Conservation (phyloP, 768 basidiomycete species). For the Austroboletus festivus region DNA sequence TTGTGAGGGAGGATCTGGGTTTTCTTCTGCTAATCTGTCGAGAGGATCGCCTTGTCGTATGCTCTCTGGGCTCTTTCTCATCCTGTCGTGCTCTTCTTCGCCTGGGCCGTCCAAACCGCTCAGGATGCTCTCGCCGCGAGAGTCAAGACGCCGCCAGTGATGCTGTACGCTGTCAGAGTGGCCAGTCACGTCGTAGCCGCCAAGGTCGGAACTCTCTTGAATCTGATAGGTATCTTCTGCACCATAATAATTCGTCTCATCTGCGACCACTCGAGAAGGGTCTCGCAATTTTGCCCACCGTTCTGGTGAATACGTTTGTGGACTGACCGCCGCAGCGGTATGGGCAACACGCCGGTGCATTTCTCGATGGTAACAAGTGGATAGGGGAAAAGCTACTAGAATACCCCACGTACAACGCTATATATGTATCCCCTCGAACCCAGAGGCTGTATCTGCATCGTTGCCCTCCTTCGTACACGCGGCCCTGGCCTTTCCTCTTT, state of each 20-base stretch:
- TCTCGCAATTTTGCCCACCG: conserved; percentile 16
- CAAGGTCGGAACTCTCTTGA: conserved; percentile 13
- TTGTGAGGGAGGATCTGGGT: conserved; percentile 9
- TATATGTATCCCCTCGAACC: conserved; percentile 25
- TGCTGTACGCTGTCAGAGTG: conserved; percentile 23
- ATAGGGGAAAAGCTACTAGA: conserved; percentile 1
- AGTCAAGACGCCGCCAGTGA: conserved; percentile 32
- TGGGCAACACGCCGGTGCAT: conserved; percentile 34
- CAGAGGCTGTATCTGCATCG: conserved; percentile 24
- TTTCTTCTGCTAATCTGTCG: conserved; percentile 39
- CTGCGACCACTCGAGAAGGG: conserved; percentile 14
- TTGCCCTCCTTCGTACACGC: conserved; percentile 13
- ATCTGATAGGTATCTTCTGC: conserved; percentile 6
- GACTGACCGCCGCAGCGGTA: conserved; percentile 27
- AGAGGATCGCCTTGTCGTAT: conserved; percentile 28
- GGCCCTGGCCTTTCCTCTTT: conserved; percentile 12
- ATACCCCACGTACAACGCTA: conserved; percentile 10
- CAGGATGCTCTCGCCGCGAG: conserved; percentile 31
- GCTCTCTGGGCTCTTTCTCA: conserved; percentile 36
- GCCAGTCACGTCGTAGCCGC: conserved; percentile 21
- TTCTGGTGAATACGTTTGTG: conserved; percentile 21
- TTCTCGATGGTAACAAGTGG: neutral
- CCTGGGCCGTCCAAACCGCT: conserved; percentile 27
- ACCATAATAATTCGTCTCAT: conserved; percentile 15
- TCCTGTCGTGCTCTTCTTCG: conserved; percentile 23